Evolutionary conservation across 139 green algal species (phyloP), one percentile per base, ranked within the genome.

Genomic region (Deuterostichococcus epilithicus): DNA sequence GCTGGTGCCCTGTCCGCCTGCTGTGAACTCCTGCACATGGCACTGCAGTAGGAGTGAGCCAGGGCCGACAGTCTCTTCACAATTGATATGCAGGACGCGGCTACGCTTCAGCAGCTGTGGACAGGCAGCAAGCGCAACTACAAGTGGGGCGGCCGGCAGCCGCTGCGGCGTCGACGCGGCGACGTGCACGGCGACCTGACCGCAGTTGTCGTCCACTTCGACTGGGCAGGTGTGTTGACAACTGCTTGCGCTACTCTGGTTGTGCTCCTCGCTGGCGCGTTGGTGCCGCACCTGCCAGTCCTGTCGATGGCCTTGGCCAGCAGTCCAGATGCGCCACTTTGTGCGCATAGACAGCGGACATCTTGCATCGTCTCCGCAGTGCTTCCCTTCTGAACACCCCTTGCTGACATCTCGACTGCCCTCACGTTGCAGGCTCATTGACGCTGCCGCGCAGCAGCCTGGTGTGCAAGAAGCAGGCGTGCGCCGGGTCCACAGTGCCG

Each of bases 161-260:
- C 68, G 45, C 67, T 83, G 1, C 60, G 78, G 33, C 78, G 78
- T n/a, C 75, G 73, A 6, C 70, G 73, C n/a, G 78, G 78, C 23
- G 78, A 83, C 66, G 78, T 83, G 30, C 78, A 83, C 72, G 78
- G 68, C 44, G 78, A 83, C 73, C 65, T 83, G 35, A 70, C 73
- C 5, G 67, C 68, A n/a, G 38, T 78, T 25, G 78, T 83, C n/a
- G 58, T 83, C 36, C 73, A 72, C 22, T 5, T 83, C 15, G 45
- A 72, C 67, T 73, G 68, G 47, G 25, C 72, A 73, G 78, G 67
- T 75, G 23, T 44, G 39, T 39, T 10, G 1, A 37, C 25, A 18
- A 23, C 42, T 68, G 44, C 26, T 6, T 36, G 8, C 42, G 0
- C 42, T 74, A n/a, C 26, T 45, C 28, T 58, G 42, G 15, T 45